Evolutionary conservation across 2,329 filamentous ascomycete species (phyloP).

Genomic region (Stylonectria norvegica): DNA sequence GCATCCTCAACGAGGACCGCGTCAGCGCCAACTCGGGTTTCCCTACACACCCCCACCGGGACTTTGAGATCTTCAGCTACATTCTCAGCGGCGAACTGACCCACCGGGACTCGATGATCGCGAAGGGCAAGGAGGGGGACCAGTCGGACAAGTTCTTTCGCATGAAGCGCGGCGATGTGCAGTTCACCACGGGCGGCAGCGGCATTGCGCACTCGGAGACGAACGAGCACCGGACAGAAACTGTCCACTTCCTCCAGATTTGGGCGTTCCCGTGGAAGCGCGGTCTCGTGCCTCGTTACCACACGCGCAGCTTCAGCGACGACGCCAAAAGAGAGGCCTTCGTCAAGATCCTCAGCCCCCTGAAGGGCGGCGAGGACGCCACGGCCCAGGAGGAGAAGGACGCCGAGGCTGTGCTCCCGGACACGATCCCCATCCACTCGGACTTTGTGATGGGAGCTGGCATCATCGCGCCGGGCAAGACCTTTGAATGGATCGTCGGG

Average conservation of each 20-base stretch:
- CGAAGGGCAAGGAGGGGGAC: conserved; percentile 60
- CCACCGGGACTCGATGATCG: conserved; percentile 81
- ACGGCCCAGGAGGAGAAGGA: conserved; percentile 60
- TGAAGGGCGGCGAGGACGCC: conserved; percentile 63
- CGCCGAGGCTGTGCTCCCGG: conserved; percentile 57
- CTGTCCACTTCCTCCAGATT: conserved; percentile 84
- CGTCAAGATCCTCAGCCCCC: conserved; percentile 71
- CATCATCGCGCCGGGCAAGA: conserved; percentile 62
- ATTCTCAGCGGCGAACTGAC: conserved; percentile 82
- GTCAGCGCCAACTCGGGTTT: conserved; percentile 73
- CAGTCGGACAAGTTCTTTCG: conserved; percentile 63
- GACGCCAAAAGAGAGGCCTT: conserved; percentile 68
- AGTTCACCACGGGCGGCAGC: conserved; percentile 85
- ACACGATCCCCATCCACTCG: conserved; percentile 79
- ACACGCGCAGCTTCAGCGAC: conserved; percentile 70
- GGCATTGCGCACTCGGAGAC: conserved; percentile 78
- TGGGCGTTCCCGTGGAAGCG: conserved; percentile 78
- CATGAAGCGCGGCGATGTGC: conserved; percentile 77
- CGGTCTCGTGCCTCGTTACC: conserved; percentile 71
- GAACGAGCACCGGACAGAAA: conserved; percentile 68
- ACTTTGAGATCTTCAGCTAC: conserved; percentile 89
- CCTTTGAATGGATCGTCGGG: conserved; percentile 71
- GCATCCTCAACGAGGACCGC: conserved; percentile 86
- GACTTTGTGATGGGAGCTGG: conserved; percentile 81
- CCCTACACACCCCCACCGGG: conserved; percentile 78